phyloP scores from a whole-genome alignment of 768 basidiomycete genomes.

The Lactifluus echinatus region DNA sequence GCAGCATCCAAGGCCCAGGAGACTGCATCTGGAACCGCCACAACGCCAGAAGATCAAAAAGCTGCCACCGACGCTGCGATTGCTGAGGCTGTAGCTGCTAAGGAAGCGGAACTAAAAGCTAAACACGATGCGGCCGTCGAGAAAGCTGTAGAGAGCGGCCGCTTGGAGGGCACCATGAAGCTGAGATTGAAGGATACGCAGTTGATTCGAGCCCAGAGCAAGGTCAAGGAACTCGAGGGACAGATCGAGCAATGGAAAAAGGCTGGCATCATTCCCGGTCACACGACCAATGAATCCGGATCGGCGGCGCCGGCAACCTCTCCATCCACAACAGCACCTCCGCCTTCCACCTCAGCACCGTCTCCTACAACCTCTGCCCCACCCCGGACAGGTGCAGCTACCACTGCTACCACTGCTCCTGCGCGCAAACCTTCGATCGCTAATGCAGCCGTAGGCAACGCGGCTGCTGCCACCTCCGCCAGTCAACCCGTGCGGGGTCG shows the following conservation, averaged over 20 bases:
- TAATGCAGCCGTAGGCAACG: background rate
- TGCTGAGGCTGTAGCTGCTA: constrained; percentile 39
- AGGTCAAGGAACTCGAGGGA: constrained; percentile 60
- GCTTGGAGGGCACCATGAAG: constrained; percentile 54
- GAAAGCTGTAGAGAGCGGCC: constrained; percentile 59
- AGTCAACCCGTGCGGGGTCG: constrained; percentile 13
- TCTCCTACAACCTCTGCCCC: constrained; percentile 23
- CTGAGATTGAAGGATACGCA: constrained; percentile 64
- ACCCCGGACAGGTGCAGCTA: constrained; percentile 1
- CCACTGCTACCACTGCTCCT: background rate
- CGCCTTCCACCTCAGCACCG: constrained; percentile 25
- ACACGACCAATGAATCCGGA: background rate
- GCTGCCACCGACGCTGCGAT: constrained; percentile 44
- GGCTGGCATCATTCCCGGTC: constrained; percentile 34
- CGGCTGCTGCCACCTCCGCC: background rate
- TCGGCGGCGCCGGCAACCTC: constrained; percentile 5
- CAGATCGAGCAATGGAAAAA: constrained; percentile 51
- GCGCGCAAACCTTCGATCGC: constrained; percentile 5
- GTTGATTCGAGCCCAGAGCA: constrained; percentile 49
- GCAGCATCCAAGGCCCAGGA: constrained; percentile 30
- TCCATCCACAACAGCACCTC: constrained; percentile 3
- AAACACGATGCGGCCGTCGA: constrained; percentile 49
- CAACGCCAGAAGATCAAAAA: constrained; percentile 27
- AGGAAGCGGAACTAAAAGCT: constrained; percentile 39
- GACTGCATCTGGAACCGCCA: constrained; percentile 20